phyloP scores from a whole-genome alignment of 352 stramenopile genomes.

The Pythium phragmiticola region DNA sequence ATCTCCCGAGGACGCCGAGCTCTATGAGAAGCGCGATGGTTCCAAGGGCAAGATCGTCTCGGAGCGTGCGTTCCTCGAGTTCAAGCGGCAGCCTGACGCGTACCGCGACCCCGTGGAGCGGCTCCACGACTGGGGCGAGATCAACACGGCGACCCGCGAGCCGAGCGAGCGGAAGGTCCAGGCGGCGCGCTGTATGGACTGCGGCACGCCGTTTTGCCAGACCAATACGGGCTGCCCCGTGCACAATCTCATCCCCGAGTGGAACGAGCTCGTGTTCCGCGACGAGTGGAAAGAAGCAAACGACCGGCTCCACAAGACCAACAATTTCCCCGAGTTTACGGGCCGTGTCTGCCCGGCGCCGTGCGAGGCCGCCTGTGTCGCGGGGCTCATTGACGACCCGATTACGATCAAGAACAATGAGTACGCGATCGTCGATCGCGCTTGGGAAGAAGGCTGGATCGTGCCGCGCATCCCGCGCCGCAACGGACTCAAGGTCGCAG shows the following conservation, averaged over 20 bases:
- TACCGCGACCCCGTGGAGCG: slow-evolving; percentile 93
- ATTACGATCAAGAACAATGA: slow-evolving; percentile 99
- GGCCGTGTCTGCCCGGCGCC: slow-evolving; percentile 96
- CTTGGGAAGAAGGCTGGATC: slow-evolving; percentile 95
- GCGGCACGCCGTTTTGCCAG: slow-evolving; percentile 98
- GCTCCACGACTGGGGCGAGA: slow-evolving; percentile 97
- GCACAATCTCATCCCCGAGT: slow-evolving; percentile 98
- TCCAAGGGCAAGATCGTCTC: slow-evolving; percentile 66
- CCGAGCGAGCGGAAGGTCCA: slow-evolving; percentile 90
- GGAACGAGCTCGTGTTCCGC: slow-evolving; percentile 98
- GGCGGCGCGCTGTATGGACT: slow-evolving; percentile 98
- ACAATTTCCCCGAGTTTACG: slow-evolving; percentile 99
- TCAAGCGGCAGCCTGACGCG: slow-evolving; percentile 84
- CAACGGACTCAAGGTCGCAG: slow-evolving; percentile 94
- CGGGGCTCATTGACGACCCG: slow-evolving; percentile 93
- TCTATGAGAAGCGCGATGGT: slow-evolving; percentile 56
- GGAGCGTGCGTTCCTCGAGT: slow-evolving; percentile 81
- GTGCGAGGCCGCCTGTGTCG: slow-evolving; percentile 95
- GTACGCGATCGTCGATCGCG: slow-evolving; percentile 97
- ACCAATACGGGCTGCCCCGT: slow-evolving; percentile 97
- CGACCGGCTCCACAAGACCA: slow-evolving; percentile 96
- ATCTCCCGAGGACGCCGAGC: background rate
- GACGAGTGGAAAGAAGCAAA: slow-evolving; percentile 96
- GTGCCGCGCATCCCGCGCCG: slow-evolving; percentile 90
- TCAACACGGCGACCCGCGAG: slow-evolving; percentile 92